These are phyloP conservation scores for Anisodus acutangulus DNA, from an alignment of 257 asterid species.

Conservation along the genomic window DNA sequence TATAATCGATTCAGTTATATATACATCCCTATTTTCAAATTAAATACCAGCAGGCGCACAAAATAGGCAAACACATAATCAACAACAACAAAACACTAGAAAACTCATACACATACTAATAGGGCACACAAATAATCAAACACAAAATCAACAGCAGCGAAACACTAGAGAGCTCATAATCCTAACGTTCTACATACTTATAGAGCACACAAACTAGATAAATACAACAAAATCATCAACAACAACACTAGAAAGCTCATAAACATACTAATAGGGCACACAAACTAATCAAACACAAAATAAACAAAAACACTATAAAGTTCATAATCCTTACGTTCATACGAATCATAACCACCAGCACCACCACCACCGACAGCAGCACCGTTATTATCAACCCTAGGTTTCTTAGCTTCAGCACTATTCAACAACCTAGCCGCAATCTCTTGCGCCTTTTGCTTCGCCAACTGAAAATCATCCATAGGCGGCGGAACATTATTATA, in stretches of 20 bases:
- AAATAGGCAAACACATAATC: too few relatives aligned
- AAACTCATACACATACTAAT: too few relatives aligned
- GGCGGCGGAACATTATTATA: slow-evolving; percentile 83
- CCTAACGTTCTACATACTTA: too few relatives aligned
- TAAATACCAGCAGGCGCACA: too few relatives aligned
- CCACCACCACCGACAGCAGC: slow-evolving; percentile 58
- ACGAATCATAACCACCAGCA: background rate
- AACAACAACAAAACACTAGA: too few relatives aligned
- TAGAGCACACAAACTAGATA: too few relatives aligned
- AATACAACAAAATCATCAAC: too few relatives aligned
- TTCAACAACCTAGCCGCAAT: slow-evolving; percentile 83
- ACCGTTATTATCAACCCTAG: slow-evolving; percentile 76
- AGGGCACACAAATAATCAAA: background rate
- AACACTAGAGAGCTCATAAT: background rate
- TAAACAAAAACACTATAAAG: background rate
- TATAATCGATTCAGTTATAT: too few relatives aligned
- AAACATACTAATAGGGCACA: too few relatives aligned
- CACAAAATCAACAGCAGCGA: too few relatives aligned
- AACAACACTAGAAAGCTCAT: too few relatives aligned
- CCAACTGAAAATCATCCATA: slow-evolving; percentile 76
- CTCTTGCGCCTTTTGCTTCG: slow-evolving; percentile 93
- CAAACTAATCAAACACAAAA: background rate
- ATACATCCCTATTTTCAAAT: too few relatives aligned
- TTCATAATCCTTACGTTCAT: slow-evolving; percentile 15
- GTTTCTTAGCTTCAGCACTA: slow-evolving; percentile 65